Evolutionary conservation across 2,329 filamentous ascomycete genomes (phyloP), one percentile per base, ranked within the genome.

Genomic region (Chaetomiaceae sp.): DNA sequence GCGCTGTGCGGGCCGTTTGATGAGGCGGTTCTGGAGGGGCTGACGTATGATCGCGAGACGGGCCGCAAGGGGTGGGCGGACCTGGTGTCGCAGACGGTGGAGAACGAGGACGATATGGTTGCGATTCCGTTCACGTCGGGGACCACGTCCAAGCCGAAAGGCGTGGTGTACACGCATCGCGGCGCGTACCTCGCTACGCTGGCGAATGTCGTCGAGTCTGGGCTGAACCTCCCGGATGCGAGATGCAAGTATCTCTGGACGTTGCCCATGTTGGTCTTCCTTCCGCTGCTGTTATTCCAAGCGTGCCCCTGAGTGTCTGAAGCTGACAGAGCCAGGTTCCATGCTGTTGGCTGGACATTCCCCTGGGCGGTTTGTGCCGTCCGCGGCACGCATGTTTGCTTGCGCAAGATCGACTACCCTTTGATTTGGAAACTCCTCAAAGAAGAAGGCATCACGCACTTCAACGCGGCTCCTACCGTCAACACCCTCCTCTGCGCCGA

Each of bases 351-450:
- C n/a, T 94, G 89, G 89, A 91, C 89, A 1, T 95, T 92, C 63
- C 90, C 90, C 0, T 96, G 91, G 94, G 81, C 91, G 1, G 80
- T 96, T n/a, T 95, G 90, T 10, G 90, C 90, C 1, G 90, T 94
- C 4, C 79, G 94, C 56, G 94, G 92, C n/a, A 95, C 92, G 3
- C 90, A 97, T 69, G 90, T 96, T 67, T 96, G 91, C 64, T 76
- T 99, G 16, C 82, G 94, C 56, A 97, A 96, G 74, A 89, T 99
- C 59, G 90, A 97, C 71, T 99, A 99, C 66, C 83, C 89, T 0
- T 77, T 92, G 54, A 95, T 99, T 55, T 99, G 94, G 94, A 80
- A 81, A 44, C 73, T 99, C 4, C 74, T 99, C 30, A 95, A 90
- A 65, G 81, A 90, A 48, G 89, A 97, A 69, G 76, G 81, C 6